Percentiles rank a stretch among this genome's conserved stretches.
These are phyloP conservation scores for Abortiporus biennis DNA, from an alignment of 1,284 basidiomycete species.

Conservation along the genomic window DNA sequence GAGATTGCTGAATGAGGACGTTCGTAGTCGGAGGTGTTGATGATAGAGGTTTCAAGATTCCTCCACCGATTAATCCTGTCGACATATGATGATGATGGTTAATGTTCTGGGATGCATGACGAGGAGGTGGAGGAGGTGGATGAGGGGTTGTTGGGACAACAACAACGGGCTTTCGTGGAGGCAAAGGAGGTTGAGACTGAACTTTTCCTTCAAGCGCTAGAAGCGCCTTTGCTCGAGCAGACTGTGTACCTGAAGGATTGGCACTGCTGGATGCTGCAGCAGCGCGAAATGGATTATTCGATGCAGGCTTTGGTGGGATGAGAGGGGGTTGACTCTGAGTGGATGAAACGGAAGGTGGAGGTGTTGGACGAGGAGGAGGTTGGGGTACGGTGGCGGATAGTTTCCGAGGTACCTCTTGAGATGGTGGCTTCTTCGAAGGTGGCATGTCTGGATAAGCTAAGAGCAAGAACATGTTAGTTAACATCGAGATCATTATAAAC, in stretches of 20 bases:
- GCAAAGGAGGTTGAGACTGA: constrained; percentile 23
- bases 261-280: no score
- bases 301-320: constrained; percentile 21
- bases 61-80: no score
- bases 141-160: constrained; percentile 4
- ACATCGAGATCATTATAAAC: no score
- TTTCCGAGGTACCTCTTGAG: constrained; percentile 12
- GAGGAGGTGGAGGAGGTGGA: constrained; percentile 27
- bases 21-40: constrained; percentile 17
- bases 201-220: constrained; percentile 12
- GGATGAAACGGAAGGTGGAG: not conserved
- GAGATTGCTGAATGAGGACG: constrained; percentile 56
- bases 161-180: constrained; percentile 21
- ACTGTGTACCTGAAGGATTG: not conserved
- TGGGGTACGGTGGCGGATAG: constrained; percentile 9
- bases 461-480: not conserved
- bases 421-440: constrained; percentile 1
- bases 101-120: constrained; percentile 18
- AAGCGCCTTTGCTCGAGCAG: constrained; percentile 8
- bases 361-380: constrained; percentile 3
- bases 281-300: constrained; percentile 32
- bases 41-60: constrained; percentile 10
- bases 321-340: constrained; percentile 14
- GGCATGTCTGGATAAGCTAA: not conserved
- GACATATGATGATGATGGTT: no score